phyloP scores from a whole-genome alignment of 2,329 filamentous ascomycete genomes.

The Penicillium sp. region DNA sequence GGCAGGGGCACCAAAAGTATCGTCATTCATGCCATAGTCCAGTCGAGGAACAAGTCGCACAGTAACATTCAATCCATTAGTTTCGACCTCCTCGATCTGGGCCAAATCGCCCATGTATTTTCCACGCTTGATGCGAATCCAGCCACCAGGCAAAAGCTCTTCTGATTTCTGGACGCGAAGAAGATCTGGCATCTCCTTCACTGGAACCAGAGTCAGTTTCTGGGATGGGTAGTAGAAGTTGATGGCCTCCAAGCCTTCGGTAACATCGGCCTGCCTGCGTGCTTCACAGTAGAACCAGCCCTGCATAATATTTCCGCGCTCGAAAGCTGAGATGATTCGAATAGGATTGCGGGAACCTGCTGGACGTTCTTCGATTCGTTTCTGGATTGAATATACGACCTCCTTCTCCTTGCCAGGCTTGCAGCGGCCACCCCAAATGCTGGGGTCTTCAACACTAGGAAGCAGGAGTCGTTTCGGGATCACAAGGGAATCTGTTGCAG shows the following conservation, averaged over 20 bases:
- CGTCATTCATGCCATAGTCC: slow-evolving; percentile 87
- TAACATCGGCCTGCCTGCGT: slow-evolving; percentile 78
- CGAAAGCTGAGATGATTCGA: slow-evolving; percentile 85
- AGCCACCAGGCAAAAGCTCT: slow-evolving; percentile 79
- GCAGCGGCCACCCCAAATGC: slow-evolving; percentile 91
- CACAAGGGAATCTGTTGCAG: slow-evolving; percentile 67
- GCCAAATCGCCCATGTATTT: slow-evolving; percentile 88
- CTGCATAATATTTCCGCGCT: slow-evolving; percentile 83
- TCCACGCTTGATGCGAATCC: slow-evolving; percentile 80
- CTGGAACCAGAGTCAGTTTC: slow-evolving; percentile 83
- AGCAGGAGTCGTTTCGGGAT: slow-evolving; percentile 83
- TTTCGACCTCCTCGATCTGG: slow-evolving; percentile 86
- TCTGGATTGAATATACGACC: slow-evolving; percentile 82
- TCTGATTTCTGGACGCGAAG: slow-evolving; percentile 84
- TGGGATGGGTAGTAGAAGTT: slow-evolving; percentile 85
- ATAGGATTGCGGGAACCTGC: slow-evolving; percentile 74
- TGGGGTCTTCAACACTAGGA: slow-evolving; percentile 90
- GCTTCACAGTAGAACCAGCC: slow-evolving; percentile 96
- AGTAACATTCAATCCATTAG: slow-evolving; percentile 84
- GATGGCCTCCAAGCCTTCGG: slow-evolving; percentile 77
- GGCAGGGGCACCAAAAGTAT: slow-evolving; percentile 54
- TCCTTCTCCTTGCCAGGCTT: slow-evolving; percentile 95
- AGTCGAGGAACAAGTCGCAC: slow-evolving; percentile 86
- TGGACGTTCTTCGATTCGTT: slow-evolving; percentile 75
- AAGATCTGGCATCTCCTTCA: slow-evolving; percentile 98